phyloP scores from a whole-genome alignment of 139 green algal species.

The Helicosporidium sp. region DNA sequence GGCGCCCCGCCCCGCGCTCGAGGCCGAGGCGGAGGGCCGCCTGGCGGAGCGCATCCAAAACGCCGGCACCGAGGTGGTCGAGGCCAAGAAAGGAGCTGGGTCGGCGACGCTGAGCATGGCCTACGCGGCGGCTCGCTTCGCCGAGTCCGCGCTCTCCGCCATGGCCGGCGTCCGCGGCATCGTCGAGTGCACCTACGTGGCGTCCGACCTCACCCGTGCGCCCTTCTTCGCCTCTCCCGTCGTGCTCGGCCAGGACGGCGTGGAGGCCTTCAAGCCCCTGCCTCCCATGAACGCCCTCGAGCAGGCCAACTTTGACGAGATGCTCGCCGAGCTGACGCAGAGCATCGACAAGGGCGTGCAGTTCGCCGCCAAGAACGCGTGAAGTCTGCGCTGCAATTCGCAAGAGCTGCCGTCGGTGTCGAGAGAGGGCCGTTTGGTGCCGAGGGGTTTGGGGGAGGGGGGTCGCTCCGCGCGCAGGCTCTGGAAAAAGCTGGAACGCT shows the following conservation, averaged over 20 bases:
- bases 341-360: conserved; percentile 73
- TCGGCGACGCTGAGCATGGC: conserved; percentile 93
- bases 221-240: conserved; percentile 59
- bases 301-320: conserved; percentile 19
- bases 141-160: conserved; percentile 43
- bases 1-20: conserved; percentile 46
- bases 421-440: too few relatives aligned
- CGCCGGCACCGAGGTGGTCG: conserved; percentile 91
- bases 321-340: conserved; percentile 35
- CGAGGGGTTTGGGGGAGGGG: too few relatives aligned
- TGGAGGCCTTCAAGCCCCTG: conserved; percentile 50
- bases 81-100: conserved; percentile 65
- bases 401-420: too few relatives aligned
- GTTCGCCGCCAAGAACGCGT: too few relatives aligned
- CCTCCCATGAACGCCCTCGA: conserved; percentile 42
- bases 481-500: too few relatives aligned
- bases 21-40: conserved; percentile 19
- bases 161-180: conserved; percentile 47
- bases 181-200: conserved; percentile 63
- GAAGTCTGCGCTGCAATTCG: too few relatives aligned
- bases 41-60: conserved; percentile 78
- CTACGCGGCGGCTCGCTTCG: conserved; percentile 64
- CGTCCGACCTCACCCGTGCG: conserved; percentile 23
- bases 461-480: too few relatives aligned
- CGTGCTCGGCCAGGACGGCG: conserved; percentile 43